These are phyloP conservation scores for Acidiella bohemica DNA, from an alignment of 495 filamentous ascomycete species.

Conservation along the genomic window DNA sequence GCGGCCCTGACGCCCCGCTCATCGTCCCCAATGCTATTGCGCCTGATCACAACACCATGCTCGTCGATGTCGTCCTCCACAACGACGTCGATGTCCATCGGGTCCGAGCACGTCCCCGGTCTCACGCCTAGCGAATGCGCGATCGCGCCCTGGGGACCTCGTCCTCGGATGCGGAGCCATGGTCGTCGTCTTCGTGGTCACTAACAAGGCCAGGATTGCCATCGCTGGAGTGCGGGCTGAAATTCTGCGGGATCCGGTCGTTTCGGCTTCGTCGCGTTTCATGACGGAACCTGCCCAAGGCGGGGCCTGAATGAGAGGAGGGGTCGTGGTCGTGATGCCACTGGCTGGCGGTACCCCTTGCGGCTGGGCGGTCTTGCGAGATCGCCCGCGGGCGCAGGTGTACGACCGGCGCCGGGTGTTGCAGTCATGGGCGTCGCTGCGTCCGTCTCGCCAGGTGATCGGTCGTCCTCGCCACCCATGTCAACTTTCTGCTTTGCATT, in stretches of 20 bases:
- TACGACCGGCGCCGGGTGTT: neutral
- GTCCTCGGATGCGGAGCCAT: constrained; percentile 21
- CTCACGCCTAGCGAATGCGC: constrained; percentile 1
- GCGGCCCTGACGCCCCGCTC: neutral
- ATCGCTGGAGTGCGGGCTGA: constrained; percentile 67
- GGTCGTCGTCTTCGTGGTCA: constrained; percentile 49
- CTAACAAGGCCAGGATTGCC: constrained; percentile 81
- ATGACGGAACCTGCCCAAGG: too few species aligned
- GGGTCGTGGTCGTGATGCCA: constrained; percentile 9
- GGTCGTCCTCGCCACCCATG: constrained; percentile 31
- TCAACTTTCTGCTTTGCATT: constrained; percentile 45
- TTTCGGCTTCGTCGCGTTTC: too few species aligned
- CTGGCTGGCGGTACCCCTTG: constrained; percentile 16
- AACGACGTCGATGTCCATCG: constrained; percentile 17
- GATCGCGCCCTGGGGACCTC: constrained; percentile 5
- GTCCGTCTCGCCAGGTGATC: constrained; percentile 8
- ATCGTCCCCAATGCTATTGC: constrained; percentile 10
- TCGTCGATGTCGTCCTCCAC: constrained; percentile 14
- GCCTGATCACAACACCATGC: constrained; percentile 12
- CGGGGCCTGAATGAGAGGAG: too few species aligned
- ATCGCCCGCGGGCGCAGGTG: neutral
- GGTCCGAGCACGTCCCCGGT: constrained; percentile 6
- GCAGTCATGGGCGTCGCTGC: constrained; percentile 26
- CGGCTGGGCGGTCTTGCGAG: constrained; percentile 13
- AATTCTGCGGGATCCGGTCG: too few species aligned